A percentile compares a stretch with the other conserved stretches of the same genome.
Conservation (phyloP, 371 early-diverging fungal species). For the Mortierella sp. region DNA sequence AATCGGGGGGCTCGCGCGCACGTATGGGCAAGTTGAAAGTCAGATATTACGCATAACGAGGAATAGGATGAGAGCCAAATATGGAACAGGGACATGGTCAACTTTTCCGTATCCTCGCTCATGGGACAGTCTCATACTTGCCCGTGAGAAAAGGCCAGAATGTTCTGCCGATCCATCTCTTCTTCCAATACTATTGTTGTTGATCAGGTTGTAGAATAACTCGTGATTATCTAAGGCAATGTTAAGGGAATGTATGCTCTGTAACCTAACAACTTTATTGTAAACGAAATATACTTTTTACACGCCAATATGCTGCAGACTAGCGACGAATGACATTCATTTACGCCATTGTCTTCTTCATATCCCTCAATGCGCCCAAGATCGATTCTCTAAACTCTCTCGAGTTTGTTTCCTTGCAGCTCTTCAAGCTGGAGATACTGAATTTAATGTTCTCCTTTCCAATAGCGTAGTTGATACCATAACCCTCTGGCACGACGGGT, state of each 20-base stretch:
- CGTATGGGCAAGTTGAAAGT: too few species aligned
- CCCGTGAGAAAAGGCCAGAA: neutral
- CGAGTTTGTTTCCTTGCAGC: conserved; percentile 63
- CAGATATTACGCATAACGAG: too few species aligned
- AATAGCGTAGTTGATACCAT: conserved; percentile 90
- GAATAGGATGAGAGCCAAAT: conserved; percentile 11
- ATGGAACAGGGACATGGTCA: neutral
- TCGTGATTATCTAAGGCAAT: neutral
- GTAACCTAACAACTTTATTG: neutral
- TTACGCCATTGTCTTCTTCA: conserved; percentile 56
- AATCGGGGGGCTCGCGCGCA: too few species aligned
- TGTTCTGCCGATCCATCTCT: neutral
- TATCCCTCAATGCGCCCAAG: conserved; percentile 66
- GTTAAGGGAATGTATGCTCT: neutral
- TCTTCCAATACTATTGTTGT: neutral
- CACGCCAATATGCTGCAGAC: neutral
- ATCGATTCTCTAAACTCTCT: conserved; percentile 68
- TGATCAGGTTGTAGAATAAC: neutral
- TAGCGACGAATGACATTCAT: neutral
- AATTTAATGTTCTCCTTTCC: conserved; percentile 84
- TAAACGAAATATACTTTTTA: neutral
- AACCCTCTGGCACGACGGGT: conserved; percentile 82
- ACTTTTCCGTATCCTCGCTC: neutral
- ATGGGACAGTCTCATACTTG: neutral
- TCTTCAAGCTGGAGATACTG: conserved; percentile 77